Percentiles rank a stretch among this genome's conserved stretches.
These are phyloP conservation scores for Trichosanthes truncata DNA, from an alignment of 306 rosid genomes.

Conservation along the genomic window DNA sequence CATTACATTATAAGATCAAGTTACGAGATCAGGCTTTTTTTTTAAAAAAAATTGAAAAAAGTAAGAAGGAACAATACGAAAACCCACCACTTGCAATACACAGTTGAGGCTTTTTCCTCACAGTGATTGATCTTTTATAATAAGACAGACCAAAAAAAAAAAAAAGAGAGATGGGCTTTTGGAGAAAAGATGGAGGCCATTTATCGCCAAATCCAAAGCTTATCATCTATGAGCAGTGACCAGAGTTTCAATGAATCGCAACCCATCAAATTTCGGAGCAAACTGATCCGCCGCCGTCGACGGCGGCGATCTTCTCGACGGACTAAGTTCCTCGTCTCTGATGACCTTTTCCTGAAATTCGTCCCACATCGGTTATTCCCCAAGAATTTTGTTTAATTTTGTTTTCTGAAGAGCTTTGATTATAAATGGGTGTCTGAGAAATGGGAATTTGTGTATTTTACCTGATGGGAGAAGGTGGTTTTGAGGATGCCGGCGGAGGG, in stretches of 20 bases:
- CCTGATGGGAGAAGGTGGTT: conserved; percentile 21
- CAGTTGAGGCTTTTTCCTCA: neutral
- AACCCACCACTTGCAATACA: neutral
- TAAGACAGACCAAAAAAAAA: neutral
- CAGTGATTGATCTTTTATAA: neutral
- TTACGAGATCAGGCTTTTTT: neutral
- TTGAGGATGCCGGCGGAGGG: conserved; percentile 9
- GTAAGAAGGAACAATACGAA: neutral
- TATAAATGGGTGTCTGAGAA: neutral
- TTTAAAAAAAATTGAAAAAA: too few species aligned
- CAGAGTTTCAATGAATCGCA: conserved; percentile 45
- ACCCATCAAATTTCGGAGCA: conserved; percentile 40
- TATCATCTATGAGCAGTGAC: conserved; percentile 38
- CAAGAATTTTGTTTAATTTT: neutral
- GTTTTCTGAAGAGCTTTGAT: neutral
- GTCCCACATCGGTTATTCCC: neutral
- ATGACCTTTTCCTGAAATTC: conserved; percentile 15
- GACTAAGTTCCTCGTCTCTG: conserved; percentile 7
- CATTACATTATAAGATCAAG: neutral
- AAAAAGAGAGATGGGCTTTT: neutral
- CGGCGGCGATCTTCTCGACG: neutral
- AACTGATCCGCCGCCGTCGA: conserved; percentile 19
- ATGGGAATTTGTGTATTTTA: neutral
- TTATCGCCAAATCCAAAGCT: neutral
- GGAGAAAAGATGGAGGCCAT: neutral